phyloP scores from a whole-genome alignment of 1,284 basidiomycete genomes.

The Boletus semigastroideus region DNA sequence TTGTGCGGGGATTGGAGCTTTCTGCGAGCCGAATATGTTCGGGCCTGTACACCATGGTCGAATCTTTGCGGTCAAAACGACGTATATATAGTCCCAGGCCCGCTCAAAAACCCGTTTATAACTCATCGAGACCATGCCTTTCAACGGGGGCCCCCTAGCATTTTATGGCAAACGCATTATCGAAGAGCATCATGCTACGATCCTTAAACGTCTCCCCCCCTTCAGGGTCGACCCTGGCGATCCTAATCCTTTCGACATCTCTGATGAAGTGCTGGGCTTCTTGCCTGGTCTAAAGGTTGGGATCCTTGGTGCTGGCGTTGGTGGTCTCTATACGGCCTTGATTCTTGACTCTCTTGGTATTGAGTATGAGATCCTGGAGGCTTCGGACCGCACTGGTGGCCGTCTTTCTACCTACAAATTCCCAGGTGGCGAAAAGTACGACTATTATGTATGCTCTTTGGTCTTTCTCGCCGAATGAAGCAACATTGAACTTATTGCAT shows the following conservation, averaged over 20 bases:
- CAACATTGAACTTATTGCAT: background rate
- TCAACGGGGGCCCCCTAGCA: conserved; percentile 3
- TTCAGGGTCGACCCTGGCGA: background rate
- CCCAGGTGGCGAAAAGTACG: conserved; percentile 10
- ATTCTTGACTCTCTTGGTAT: conserved; percentile 36
- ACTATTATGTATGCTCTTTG: conserved; percentile 15
- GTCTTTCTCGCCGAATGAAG: background rate
- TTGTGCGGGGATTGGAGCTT: background rate
- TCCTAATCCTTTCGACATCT: background rate
- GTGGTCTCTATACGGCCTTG: conserved; percentile 38
- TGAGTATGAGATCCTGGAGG: conserved; percentile 36
- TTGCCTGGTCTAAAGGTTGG: conserved; percentile 6
- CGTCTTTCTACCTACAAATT: conserved; percentile 38
- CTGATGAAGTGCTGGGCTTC: background rate
- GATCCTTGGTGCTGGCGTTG: conserved; percentile 28
- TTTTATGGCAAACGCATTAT: conserved; percentile 12
- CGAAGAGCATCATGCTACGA: conserved; percentile 8
- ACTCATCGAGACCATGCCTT: conserved; percentile 1
- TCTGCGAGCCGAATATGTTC: no score
- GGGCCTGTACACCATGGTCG: no score
- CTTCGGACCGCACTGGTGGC: conserved; percentile 29
- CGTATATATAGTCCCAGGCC: background rate
- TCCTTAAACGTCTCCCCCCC: background rate
- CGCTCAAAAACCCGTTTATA: background rate
- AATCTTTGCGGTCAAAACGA: background rate